phyloP scores from a whole-genome alignment of 2,329 filamentous ascomycete species.

The Ampelomyces quisqualis region DNA sequence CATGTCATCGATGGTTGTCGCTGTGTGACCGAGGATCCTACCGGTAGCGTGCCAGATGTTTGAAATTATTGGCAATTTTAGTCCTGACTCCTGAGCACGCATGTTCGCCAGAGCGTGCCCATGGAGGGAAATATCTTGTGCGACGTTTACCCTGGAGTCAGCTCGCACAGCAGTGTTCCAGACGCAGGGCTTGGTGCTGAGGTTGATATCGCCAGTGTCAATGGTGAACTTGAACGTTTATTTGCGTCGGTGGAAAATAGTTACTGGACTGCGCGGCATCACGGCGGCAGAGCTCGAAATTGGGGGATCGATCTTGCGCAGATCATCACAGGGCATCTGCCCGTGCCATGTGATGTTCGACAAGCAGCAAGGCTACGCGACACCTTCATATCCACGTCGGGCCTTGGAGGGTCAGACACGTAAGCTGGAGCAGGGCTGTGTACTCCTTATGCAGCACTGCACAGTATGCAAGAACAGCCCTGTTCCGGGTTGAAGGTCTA shows the following conservation, averaged over 20 bases:
- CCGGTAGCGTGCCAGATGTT: not conserved
- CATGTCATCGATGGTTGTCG: not conserved
- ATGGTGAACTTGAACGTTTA: no score
- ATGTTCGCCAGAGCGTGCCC: slow-evolving; percentile 3
- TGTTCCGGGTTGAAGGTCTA: slow-evolving; percentile 11
- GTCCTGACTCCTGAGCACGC: slow-evolving; percentile 6
- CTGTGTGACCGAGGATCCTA: slow-evolving; percentile 4
- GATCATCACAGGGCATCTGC: not conserved
- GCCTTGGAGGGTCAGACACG: no score
- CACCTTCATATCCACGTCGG: not conserved
- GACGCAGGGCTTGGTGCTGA: no score
- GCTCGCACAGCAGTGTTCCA: not conserved
- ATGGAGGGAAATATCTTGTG: slow-evolving; percentile 4
- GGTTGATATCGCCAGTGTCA: no score
- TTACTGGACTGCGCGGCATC: no score
- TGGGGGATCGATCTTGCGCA: no score
- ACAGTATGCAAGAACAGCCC: slow-evolving; percentile 4
- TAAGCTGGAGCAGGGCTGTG: not conserved
- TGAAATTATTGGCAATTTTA: slow-evolving; percentile 20
- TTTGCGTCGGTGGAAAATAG: no score
- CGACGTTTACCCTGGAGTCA: not conserved
- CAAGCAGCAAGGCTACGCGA: not conserved
- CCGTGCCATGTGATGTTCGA: not conserved
- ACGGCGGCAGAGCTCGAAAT: no score
- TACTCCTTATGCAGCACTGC: slow-evolving; percentile 13